Evolutionary conservation across 2,329 filamentous ascomycete genomes (phyloP), one percentile per base, ranked within the genome.

Genomic region (Diplocarpon mali): DNA sequence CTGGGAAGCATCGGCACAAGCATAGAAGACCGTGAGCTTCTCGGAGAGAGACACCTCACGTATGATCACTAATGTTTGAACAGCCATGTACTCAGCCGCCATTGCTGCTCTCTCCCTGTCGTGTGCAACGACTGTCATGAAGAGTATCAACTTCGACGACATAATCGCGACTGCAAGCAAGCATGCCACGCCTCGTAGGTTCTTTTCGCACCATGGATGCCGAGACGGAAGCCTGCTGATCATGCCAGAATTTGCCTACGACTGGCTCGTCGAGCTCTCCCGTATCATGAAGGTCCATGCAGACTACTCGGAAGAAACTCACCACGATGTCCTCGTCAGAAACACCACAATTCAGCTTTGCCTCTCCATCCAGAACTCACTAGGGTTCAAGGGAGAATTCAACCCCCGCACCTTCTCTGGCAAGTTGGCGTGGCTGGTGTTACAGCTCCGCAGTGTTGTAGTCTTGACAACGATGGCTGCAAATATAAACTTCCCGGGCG

Each of bases 221-320:
- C 13, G 2, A 43, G 32, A n/a, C 32, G 7, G 3, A 41, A 3
- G 24, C 9, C 13, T 31, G 45, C 43, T 40, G 48, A 50, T 12
- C n/a, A 13, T 10, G 44, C 44, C 56, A 80, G 75, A 72, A 40
- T 78, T 83, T 52, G 67, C 77, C 42, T 69, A 71, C 35, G 70
- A 79, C 46, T 79, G 80, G 69, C 67, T 85, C 42, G 71, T 69
- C 34, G 80, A 85, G 52, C 68, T 88, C 11, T 78, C 85, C 42
- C 72, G 76, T 34, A 76, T 84, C 46, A 67, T 89, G 41, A 82
- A 80, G 50, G 71, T 85, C 27, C 78, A 80, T 40, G 76, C 89
- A 38, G 90, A 96, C 64, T 93, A 89, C 59, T 83, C 86, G 0
- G 75, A 85, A 39, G 85, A 94, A 48, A 68, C 76, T 1, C 73